Percentiles rank a stretch among this genome's conserved stretches.
Conservation (phyloP, 345 rosid genomes). For the Acer yangbiense region DNA sequence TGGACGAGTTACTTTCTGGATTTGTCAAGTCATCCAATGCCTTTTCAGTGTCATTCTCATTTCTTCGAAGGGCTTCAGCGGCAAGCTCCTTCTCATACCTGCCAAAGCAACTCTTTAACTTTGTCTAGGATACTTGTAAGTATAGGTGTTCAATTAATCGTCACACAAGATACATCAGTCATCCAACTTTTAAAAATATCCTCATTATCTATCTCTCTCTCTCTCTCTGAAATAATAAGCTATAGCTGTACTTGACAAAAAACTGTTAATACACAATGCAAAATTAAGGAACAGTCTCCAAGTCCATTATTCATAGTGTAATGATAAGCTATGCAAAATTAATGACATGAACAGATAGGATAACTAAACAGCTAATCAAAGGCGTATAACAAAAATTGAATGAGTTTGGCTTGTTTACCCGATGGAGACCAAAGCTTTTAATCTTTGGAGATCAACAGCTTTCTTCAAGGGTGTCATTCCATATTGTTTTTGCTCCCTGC, state of each 20-base stretch:
- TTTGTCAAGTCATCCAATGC: constrained; percentile 91
- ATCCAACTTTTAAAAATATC: not conserved
- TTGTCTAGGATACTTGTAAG: not conserved
- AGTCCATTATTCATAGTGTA: not conserved
- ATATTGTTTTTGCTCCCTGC: constrained; percentile 84
- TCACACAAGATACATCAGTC: not conserved
- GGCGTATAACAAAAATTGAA: not conserved
- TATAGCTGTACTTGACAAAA: not conserved
- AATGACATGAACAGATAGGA: not conserved
- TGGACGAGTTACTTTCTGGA: constrained; percentile 59
- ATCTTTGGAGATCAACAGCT: constrained; percentile 73
- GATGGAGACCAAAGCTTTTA: constrained; percentile 58
- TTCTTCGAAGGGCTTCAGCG: constrained; percentile 89
- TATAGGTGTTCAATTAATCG: not conserved
- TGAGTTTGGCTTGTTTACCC: constrained; percentile 55
- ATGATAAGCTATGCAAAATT: not conserved
- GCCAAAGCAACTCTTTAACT: constrained; percentile 30
- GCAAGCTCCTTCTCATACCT: constrained; percentile 85
- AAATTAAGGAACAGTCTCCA: not conserved
- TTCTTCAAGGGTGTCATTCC: constrained; percentile 83
- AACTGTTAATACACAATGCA: not conserved
- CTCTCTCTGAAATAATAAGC: not conserved
- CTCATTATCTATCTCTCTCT: not conserved
- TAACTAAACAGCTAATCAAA: not conserved
- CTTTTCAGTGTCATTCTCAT: constrained; percentile 76